These are phyloP conservation scores for Grosmannia clavigera DNA, from an alignment of 2,329 filamentous ascomycete species.

Conservation along the genomic window DNA sequence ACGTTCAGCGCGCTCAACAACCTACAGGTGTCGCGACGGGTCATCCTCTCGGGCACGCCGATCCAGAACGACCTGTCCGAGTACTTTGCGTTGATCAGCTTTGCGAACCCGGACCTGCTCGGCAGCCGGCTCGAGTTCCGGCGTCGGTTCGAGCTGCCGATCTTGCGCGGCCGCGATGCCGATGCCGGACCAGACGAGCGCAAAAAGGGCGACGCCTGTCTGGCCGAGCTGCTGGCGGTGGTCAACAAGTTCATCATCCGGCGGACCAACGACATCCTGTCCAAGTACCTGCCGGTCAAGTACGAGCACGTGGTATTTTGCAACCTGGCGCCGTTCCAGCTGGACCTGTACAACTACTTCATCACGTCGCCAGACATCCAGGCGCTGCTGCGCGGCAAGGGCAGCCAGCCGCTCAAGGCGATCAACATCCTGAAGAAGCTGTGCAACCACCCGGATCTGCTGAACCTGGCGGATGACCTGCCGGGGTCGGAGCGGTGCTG, in stretches of 20 bases:
- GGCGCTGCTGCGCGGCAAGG: conserved; percentile 80
- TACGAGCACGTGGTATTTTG: conserved; percentile 99
- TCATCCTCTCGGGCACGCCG: conserved; percentile 91
- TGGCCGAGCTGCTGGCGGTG: conserved; percentile 65
- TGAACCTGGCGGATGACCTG: conserved; percentile 71
- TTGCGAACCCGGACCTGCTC: conserved; percentile 86
- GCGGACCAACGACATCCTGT: conserved; percentile 92
- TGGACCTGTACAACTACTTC: conserved; percentile 92
- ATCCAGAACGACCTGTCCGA: conserved; percentile 99
- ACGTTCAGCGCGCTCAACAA: conserved; percentile 86
- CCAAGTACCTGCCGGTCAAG: conserved; percentile 94
- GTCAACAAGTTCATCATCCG: conserved; percentile 99
- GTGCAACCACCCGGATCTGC: conserved; percentile 92
- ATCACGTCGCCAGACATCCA: conserved; percentile 93
- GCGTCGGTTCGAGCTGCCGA: conserved; percentile 87
- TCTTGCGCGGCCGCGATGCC: conserved; percentile 81
- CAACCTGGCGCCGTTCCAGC: conserved; percentile 83
- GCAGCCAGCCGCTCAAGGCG: conserved; percentile 89
- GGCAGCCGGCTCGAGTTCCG: conserved; percentile 84
- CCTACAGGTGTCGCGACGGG: conserved; percentile 78
- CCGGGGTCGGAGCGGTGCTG: conserved; percentile 74
- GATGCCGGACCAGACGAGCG: conserved; percentile 74
- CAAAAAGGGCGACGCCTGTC: conserved; percentile 69
- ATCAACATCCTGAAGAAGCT: conserved; percentile 96
- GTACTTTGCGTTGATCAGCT: conserved; percentile 91